Conservation (phyloP, 2,329 filamentous ascomycete genomes). For the Cryphonectria nitschkei region DNA sequence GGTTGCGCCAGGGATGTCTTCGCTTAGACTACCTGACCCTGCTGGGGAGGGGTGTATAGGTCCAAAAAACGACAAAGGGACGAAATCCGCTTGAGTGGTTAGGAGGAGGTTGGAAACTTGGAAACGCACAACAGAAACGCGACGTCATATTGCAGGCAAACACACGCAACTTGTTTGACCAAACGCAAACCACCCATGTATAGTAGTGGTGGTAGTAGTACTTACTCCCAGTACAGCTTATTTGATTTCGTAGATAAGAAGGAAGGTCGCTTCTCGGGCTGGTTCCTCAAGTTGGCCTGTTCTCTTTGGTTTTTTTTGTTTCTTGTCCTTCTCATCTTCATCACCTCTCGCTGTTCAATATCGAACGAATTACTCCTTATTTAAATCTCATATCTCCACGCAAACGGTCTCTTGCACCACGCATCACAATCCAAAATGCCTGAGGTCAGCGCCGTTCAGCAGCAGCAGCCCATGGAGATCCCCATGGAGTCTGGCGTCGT, state of each 20-base stretch:
- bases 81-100: background rate
- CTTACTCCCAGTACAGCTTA: too few relatives aligned
- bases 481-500: constrained; percentile 38
- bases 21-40: background rate
- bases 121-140: background rate
- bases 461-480: constrained; percentile 33
- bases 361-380: background rate
- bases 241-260: background rate
- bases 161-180: too few relatives aligned
- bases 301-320: background rate
- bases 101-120: background rate
- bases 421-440: constrained; percentile 34
- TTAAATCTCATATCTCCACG: background rate
- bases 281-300: too few relatives aligned
- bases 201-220: too few relatives aligned
- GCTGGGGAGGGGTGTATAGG: background rate
- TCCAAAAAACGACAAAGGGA: too few relatives aligned
- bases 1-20: background rate
- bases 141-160: constrained; percentile 3
- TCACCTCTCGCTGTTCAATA: background rate
- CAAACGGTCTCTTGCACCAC: background rate
- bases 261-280: background rate
- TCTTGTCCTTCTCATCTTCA: background rate
- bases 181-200: too few relatives aligned
- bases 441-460: constrained; percentile 33